Evolutionary conservation across 2,329 filamentous ascomycete species (phyloP).

Genomic region (Lecanicillium sp.): DNA sequence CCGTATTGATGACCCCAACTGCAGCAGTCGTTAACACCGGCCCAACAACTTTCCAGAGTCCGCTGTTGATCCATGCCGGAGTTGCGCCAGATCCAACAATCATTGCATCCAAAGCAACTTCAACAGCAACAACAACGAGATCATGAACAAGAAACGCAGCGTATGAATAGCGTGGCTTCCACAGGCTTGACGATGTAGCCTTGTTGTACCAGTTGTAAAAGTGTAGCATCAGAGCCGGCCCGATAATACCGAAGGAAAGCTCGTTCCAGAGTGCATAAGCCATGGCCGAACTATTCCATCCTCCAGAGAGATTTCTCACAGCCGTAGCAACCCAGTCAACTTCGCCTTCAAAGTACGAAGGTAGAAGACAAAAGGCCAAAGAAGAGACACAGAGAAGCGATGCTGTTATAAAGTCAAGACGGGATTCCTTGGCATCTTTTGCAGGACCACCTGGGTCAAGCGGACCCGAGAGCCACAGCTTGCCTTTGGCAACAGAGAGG

Average conservation of each 20-base stretch:
- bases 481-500: background rate
- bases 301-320: conserved; percentile 4
- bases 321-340: background rate
- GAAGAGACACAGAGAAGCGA: background rate
- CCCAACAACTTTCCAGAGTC: too few species aligned
- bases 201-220: background rate
- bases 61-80: too few species aligned
- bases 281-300: conserved; percentile 6
- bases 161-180: too few species aligned
- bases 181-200: too few species aligned
- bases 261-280: conserved; percentile 14
- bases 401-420: background rate
- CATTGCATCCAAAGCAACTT: too few species aligned
- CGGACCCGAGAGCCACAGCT: background rate
- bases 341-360: background rate
- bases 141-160: too few species aligned
- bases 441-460: background rate
- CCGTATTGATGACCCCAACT: too few species aligned
- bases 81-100: too few species aligned
- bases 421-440: background rate
- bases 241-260: conserved; percentile 11
- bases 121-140: too few species aligned
- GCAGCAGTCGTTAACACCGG: too few species aligned
- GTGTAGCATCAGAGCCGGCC: conserved; percentile 1
- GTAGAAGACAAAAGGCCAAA: background rate